Conservation (phyloP, 257 asterid genomes). For the Agastache rugosa region DNA sequence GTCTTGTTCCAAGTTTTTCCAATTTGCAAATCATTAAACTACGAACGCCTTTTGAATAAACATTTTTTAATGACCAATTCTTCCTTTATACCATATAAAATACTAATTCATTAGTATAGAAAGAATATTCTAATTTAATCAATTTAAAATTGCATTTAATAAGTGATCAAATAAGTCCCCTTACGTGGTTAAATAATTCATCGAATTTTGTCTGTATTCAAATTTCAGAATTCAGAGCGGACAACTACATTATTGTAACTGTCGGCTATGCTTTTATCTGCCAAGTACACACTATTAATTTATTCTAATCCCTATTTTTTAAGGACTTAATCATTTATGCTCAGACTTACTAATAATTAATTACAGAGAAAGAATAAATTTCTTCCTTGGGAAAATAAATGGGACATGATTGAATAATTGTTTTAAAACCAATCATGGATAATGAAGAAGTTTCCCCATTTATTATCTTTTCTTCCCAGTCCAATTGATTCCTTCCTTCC, state of each 20-base stretch:
- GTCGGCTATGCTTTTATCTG: slow-evolving; percentile 51
- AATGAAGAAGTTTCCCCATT: slow-evolving; percentile 41
- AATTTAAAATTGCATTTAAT: slow-evolving; percentile 23
- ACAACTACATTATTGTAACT: slow-evolving; percentile 55
- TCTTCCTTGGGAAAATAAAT: slow-evolving; percentile 46
- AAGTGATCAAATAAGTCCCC: slow-evolving; percentile 16
- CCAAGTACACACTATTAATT: slow-evolving; percentile 31
- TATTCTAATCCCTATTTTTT: slow-evolving; percentile 18
- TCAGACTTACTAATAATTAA: slow-evolving; percentile 33
- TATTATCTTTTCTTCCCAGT: slow-evolving; percentile 17
- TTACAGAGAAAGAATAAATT: slow-evolving; percentile 23
- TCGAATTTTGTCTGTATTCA: slow-evolving; percentile 43
- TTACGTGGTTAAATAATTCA: slow-evolving; percentile 44
- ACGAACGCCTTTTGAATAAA: not conserved
- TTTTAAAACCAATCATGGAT: slow-evolving; percentile 45
- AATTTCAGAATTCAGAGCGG: slow-evolving; percentile 43
- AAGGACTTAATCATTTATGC: slow-evolving; percentile 38
- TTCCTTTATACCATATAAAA: not conserved
- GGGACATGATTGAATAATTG: slow-evolving; percentile 27
- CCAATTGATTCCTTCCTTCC: slow-evolving; percentile 53
- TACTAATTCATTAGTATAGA: slow-evolving; percentile 15
- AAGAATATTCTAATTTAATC: slow-evolving; percentile 33
- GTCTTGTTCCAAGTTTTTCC: slow-evolving; percentile 11
- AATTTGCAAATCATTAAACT: slow-evolving; percentile 6
- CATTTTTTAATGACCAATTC: not conserved